phyloP scores from a whole-genome alignment of 148 eudicot genomes.

The Camellia lanceoleosa region DNA sequence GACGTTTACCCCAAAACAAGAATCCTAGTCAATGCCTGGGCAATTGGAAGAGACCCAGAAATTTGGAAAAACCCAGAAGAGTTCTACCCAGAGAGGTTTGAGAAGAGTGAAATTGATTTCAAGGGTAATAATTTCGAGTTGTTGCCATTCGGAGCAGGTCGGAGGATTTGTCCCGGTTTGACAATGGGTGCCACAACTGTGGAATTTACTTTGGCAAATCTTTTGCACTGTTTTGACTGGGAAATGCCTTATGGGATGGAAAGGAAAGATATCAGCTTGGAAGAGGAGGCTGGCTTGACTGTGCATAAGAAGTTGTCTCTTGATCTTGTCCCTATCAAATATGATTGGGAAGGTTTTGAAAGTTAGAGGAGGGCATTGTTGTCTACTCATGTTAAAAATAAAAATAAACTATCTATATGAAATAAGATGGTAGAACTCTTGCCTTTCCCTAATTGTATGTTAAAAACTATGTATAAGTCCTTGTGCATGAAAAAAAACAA shows the following conservation, averaged over 20 bases:
- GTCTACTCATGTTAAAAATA: too few relatives aligned
- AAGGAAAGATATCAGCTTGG: background rate
- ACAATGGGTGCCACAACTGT: background rate
- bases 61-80: background rate
- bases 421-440: too few relatives aligned
- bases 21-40: background rate
- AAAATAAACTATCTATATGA: too few relatives aligned
- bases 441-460: too few relatives aligned
- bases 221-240: background rate
- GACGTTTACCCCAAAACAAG: background rate
- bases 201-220: background rate
- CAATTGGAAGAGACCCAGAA: background rate
- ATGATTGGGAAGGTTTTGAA: background rate
- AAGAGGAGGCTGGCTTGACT: background rate
- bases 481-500: too few relatives aligned
- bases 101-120: background rate
- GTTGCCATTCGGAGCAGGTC: background rate
- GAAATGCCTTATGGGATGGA: background rate
- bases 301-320: background rate
- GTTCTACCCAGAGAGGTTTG: background rate
- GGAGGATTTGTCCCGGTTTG: background rate
- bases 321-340: conserved; percentile 2
- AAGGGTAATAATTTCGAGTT: too few relatives aligned
- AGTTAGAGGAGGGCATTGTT: too few relatives aligned
- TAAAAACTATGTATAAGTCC: too few relatives aligned